phyloP scores from a whole-genome alignment of 768 basidiomycete genomes.

The Thelephora aurantiotincta region DNA sequence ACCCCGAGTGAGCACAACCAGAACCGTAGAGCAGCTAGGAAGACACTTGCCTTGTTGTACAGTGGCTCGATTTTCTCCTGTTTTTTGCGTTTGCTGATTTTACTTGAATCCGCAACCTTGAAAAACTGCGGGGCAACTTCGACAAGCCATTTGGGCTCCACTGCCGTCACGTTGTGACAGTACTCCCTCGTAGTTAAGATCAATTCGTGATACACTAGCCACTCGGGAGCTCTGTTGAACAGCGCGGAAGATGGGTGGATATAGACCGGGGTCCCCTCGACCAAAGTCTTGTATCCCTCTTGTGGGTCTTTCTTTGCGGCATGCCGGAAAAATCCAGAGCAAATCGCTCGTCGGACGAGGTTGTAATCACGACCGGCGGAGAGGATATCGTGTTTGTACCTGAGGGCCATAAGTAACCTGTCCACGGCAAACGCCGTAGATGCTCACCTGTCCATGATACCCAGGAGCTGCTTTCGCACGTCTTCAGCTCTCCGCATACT shows the following conservation, averaged over 20 bases:
- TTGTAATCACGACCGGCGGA: constrained; percentile 91
- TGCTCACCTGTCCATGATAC: constrained; percentile 92
- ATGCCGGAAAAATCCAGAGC: constrained; percentile 94
- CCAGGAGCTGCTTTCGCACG: constrained; percentile 91
- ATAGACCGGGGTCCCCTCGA: constrained; percentile 97
- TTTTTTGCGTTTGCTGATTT: constrained; percentile 92
- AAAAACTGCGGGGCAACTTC: constrained; percentile 98
- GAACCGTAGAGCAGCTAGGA: background rate
- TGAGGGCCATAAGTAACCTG: constrained; percentile 16
- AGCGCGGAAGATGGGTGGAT: constrained; percentile 95
- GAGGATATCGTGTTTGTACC: constrained; percentile 94
- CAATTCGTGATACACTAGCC: constrained; percentile 92
- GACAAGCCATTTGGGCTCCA: constrained; percentile 97
- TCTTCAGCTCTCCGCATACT: constrained; percentile 97
- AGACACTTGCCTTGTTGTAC: constrained; percentile 58
- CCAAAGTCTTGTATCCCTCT: constrained; percentile 96
- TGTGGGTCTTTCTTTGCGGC: constrained; percentile 98
- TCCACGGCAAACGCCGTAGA: constrained; percentile 2
- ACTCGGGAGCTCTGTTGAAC: constrained; percentile 95
- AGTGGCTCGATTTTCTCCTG: constrained; percentile 96
- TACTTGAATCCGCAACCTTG: constrained; percentile 94
- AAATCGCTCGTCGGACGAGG: constrained; percentile 86
- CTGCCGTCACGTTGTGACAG: constrained; percentile 83
- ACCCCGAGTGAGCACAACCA: constrained; percentile 2
- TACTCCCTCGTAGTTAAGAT: constrained; percentile 95